A percentile compares a stretch with the other conserved stretches of the same genome.
Evolutionary conservation across 78 protist genomes (phyloP).

Genomic region (Speleostelium caveatum): DNA sequence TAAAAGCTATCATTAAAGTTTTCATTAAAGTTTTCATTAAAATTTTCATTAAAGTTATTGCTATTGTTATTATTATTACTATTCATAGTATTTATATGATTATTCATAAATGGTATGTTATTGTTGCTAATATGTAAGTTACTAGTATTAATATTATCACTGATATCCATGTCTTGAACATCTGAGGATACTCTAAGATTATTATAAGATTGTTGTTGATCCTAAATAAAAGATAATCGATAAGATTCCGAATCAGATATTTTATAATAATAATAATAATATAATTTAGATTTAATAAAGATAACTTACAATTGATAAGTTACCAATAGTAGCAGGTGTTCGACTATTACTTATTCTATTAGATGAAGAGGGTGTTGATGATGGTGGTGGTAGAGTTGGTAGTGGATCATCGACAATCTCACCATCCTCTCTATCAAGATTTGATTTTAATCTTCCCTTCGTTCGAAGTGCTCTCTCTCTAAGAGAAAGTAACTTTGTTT

Average conservation of each 20-base stretch:
- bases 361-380: neutral
- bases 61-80: neutral
- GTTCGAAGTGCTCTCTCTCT: constrained; percentile 2
- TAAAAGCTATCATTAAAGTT: neutral
- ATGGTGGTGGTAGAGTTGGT: neutral
- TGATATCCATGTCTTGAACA: neutral
- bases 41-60: neutral
- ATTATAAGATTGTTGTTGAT: too few species aligned
- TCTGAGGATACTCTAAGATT: neutral
- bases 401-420: neutral
- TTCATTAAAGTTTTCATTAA: neutral
- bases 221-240: neutral
- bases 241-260: neutral
- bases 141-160: neutral
- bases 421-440: constrained; percentile 3
- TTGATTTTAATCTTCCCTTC: constrained; percentile 11
- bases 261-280: too few species aligned
- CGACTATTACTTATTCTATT: neutral
- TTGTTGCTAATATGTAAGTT: neutral
- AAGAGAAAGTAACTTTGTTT: neutral
- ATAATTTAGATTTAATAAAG: neutral
- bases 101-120: neutral
- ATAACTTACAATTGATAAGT: neutral
- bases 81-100: neutral
- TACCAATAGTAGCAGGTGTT: neutral